Evolutionary conservation across 208 protist genomes (phyloP).

Genomic region (Trypanosoma melophagium): DNA sequence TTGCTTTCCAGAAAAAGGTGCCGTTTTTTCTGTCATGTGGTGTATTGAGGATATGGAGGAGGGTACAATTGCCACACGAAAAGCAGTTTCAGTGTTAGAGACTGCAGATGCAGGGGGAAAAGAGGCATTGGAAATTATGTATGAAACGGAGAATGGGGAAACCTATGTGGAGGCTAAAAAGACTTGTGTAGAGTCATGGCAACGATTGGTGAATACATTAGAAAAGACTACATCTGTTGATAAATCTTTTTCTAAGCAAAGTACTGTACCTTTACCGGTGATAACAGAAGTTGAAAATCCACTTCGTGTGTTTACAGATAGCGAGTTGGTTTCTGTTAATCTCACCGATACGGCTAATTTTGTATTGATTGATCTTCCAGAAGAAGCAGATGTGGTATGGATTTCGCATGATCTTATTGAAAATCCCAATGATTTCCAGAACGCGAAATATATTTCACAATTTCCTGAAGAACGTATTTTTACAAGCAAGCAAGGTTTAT

Average conservation of each 20-base stretch:
- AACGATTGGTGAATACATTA: conserved; percentile 16
- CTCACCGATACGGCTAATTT: conserved; percentile 26
- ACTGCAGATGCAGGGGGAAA: conserved; percentile 16
- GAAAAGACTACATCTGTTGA: background rate
- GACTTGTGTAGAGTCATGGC: conserved; percentile 32
- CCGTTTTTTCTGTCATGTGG: conserved; percentile 57
- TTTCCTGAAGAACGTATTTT: conserved; percentile 33
- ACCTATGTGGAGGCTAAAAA: conserved; percentile 22
- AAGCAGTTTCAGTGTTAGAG: conserved; percentile 32
- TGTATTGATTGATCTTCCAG: conserved; percentile 36
- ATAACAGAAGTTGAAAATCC: conserved; percentile 3
- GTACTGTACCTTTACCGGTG: background rate
- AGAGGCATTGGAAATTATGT: conserved; percentile 7
- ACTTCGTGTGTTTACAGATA: conserved; percentile 34
- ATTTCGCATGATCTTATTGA: conserved; percentile 34
- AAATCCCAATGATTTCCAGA: conserved; percentile 4
- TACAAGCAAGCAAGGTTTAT: conserved; percentile 33
- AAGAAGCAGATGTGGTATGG: conserved; percentile 54
- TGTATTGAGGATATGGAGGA: conserved; percentile 39
- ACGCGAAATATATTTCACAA: conserved; percentile 33
- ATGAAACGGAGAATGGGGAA: background rate
- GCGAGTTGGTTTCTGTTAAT: conserved; percentile 19
- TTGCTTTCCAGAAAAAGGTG: conserved; percentile 42
- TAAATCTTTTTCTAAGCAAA: background rate
- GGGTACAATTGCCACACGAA: conserved; percentile 30